Percentiles rank a stretch among this genome's conserved stretches.
These are phyloP conservation scores for Fomitiporia mediterranea DNA, from an alignment of 1,284 basidiomycete genomes.

Conservation along the genomic window DNA sequence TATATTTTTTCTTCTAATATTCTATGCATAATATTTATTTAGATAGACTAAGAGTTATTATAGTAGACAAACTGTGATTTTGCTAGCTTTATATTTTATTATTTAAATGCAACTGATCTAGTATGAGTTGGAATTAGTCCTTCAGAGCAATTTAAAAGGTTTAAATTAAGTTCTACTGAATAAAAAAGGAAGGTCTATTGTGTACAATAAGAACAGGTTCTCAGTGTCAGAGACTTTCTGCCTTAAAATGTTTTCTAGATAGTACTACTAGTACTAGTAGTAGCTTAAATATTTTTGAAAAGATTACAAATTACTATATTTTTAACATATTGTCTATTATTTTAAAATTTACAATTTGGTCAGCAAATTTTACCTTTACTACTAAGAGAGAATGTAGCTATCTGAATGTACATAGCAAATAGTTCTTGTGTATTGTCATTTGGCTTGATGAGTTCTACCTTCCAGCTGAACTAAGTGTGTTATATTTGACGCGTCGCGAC, in stretches of 20 bases:
- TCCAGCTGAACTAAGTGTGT: background rate
- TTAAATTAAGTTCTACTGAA: background rate
- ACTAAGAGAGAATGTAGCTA: too few relatives aligned
- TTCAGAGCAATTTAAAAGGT: background rate
- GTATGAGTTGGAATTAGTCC: conserved; percentile 41
- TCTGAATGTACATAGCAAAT: background rate
- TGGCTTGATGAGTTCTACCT: background rate
- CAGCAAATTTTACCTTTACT: too few relatives aligned
- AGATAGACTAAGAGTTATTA: conserved; percentile 36
- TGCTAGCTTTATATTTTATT: background rate
- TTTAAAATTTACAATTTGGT: too few relatives aligned
- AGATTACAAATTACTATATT: too few relatives aligned
- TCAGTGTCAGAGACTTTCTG: conserved; percentile 17
- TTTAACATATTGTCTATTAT: too few relatives aligned
- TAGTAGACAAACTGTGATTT: conserved; percentile 41
- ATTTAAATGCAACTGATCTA: conserved; percentile 20
- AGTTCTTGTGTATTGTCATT: background rate
- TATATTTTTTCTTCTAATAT: too few relatives aligned
- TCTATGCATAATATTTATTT: conserved; percentile 38
- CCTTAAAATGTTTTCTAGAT: conserved; percentile 21
- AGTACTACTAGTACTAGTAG: background rate
- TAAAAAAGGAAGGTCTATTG: conserved; percentile 18
- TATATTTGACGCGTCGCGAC: conserved; percentile 7
- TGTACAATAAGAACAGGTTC: conserved; percentile 19
- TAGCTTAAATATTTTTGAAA: too few relatives aligned